Conservation (phyloP, 306 rosid species). For the Lathyrus sativus region DNA sequence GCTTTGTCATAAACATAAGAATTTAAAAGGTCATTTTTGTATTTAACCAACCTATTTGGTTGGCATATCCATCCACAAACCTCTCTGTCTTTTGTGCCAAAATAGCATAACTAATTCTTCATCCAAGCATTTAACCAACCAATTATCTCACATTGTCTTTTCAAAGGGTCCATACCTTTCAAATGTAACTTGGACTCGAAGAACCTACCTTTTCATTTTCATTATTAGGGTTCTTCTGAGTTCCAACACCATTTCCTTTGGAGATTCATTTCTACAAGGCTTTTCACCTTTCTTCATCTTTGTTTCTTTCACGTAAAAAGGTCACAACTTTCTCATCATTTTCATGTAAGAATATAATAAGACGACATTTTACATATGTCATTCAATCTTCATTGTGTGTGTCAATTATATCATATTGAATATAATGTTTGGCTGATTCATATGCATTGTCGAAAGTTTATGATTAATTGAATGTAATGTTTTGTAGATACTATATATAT, state of each 20-base stretch:
- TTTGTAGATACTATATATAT: constrained; percentile 33
- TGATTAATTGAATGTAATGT: constrained; percentile 30
- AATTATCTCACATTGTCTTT: constrained; percentile 38
- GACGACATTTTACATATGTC: not conserved
- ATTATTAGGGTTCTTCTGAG: constrained; percentile 43
- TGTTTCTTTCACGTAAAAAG: constrained; percentile 32
- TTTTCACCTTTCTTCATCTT: constrained; percentile 32
- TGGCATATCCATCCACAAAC: constrained; percentile 38
- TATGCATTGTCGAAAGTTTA: not conserved
- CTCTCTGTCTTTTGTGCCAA: constrained; percentile 41
- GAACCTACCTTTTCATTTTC: constrained; percentile 41
- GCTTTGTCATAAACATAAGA: not conserved
- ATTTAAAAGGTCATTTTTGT: constrained; percentile 27
- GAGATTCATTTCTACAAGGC: constrained; percentile 25
- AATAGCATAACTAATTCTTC: constrained; percentile 45
- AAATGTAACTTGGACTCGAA: constrained; percentile 39
- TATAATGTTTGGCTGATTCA: constrained; percentile 8
- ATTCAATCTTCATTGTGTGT: constrained; percentile 5
- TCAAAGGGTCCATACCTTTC: constrained; percentile 12
- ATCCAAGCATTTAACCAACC: constrained; percentile 35
- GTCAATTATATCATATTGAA: constrained; percentile 4
- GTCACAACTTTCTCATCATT: not conserved
- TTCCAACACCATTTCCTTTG: constrained; percentile 34
- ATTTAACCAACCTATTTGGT: constrained; percentile 29
- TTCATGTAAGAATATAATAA: constrained; percentile 3